Evolutionary conservation across 306 rosid species (phyloP).

Genomic region (Cucumis hystrix): DNA sequence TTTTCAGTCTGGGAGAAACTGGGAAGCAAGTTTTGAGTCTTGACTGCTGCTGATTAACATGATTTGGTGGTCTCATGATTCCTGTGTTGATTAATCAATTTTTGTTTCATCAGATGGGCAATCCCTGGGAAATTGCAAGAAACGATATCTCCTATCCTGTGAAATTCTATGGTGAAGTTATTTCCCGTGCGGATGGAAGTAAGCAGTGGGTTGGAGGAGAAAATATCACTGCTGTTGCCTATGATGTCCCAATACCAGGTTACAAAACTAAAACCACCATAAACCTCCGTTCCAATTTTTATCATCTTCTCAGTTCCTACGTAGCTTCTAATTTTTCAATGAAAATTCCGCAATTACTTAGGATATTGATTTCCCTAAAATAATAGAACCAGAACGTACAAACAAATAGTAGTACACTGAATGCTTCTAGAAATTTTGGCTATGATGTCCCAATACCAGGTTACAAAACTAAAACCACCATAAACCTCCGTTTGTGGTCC

Average conservation of each 20-base stretch:
- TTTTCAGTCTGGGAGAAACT: neutral
- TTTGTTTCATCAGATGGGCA: conserved; percentile 62
- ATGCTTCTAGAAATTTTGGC: neutral
- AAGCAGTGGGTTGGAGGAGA: conserved; percentile 89
- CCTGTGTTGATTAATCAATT: neutral
- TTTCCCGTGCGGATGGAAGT: conserved; percentile 65
- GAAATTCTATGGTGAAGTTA: conserved; percentile 66
- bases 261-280: conserved; percentile 78
- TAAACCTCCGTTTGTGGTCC: conserved; percentile 89
- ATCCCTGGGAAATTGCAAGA: conserved; percentile 93
- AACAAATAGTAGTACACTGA: neutral
- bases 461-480: conserved; percentile 74
- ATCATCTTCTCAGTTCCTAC: neutral
- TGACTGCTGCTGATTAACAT: neutral
- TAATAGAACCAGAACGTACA: neutral
- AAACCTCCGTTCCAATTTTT: conserved; percentile 40
- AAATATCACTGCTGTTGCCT: conserved; percentile 68
- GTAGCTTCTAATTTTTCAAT: neutral
- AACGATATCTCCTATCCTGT: conserved; percentile 69
- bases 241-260: conserved; percentile 97
- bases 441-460: conserved; percentile 98
- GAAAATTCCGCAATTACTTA: neutral
- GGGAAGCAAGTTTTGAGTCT: neutral
- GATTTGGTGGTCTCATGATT: neutral
- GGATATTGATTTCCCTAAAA: neutral